Base-by-base conservation (phyloP, 768 basidiomycete species). In the Neoboletus brunneissimus region DNA sequence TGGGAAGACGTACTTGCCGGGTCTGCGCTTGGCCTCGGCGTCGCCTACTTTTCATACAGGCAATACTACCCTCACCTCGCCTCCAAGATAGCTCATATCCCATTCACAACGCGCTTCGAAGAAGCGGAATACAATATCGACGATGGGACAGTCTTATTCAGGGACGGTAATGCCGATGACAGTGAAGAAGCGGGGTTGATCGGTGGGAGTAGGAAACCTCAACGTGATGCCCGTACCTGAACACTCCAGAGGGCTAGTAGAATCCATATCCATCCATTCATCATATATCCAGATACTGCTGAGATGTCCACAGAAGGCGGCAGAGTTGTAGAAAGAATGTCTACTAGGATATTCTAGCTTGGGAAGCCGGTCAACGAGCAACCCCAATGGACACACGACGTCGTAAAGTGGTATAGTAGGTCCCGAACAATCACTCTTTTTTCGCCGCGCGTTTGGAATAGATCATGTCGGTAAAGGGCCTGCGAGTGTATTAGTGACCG, bases 1-100 rank as follows among this genome's bases (percentile, higher is more conserved):
- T 94, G 91, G 89, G 84, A 92, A 2, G 96, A 98, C 64, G 89
- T 96, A 35, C 66, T 93, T 6, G 80, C 86, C 1, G 94, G 96
- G 3, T 82, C 86, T 5, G 42, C 85, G 9, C 79, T 98, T 11
- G 95, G 94, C 12, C 77, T 89, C 10, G 65, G 79, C 37, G 76
- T 91, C 51, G 77, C 91, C 11, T 88, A 82, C 73, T 87, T 92
- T 68, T 71, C 81, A 9, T 95, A 95, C 72, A 81, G 89, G 23
- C 90, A 90, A 65, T 91, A 92, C 70, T 94, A 89, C 64, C 90
- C 89, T 9, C 69, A 78, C 31, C 79, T 92, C 16, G 70, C 73
- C 1, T 83, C 85, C 2, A 75, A 79, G 43, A 64, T 73, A 7
- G 81, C 82, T 1, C 86, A 91, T 62, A 74, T 78, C 12, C 89